phyloP scores from a whole-genome alignment of 768 basidiomycete species.

The Leucosporidium creatinivorum region DNA sequence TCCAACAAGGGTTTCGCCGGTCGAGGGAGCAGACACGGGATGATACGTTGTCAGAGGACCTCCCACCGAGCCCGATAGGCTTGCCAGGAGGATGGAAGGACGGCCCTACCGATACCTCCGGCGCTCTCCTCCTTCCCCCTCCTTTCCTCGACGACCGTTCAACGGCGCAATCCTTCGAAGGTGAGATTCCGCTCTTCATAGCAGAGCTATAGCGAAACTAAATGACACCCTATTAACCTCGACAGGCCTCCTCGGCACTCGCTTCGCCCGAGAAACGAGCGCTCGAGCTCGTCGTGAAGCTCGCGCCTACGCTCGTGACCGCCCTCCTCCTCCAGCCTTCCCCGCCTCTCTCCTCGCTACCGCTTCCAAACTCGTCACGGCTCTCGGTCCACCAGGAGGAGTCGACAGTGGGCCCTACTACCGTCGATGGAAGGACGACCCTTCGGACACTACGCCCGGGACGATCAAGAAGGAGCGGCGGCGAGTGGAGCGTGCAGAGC shows the following conservation, averaged over 20 bases:
- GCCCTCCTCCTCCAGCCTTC: slow-evolving; percentile 21
- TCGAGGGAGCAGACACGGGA: not conserved
- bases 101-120: too few species aligned
- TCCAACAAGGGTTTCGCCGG: not conserved
- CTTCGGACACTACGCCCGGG: not conserved
- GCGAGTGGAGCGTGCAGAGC: slow-evolving; percentile 4
- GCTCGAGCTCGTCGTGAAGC: not conserved
- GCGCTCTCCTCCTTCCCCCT: slow-evolving; percentile 10
- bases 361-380: not conserved
- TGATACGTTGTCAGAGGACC: not conserved
- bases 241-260: slow-evolving; percentile 14
- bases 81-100: slow-evolving; percentile 4
- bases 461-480: slow-evolving; percentile 6
- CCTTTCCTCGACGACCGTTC: slow-evolving; percentile 4
- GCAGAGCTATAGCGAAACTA: not conserved
- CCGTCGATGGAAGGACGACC: slow-evolving; percentile 1
- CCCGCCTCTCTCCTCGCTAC: slow-evolving; percentile 6
- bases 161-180: slow-evolving; percentile 2
- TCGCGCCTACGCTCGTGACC: slow-evolving; percentile 5
- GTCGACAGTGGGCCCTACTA: not conserved
- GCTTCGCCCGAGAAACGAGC: not conserved
- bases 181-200: not conserved
- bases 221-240: not conserved
- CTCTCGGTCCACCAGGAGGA: slow-evolving; percentile 23
- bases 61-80: not conserved